A percentile compares a stretch with the other conserved stretches of the same genome.
These are phyloP conservation scores for Lathyrus sativus DNA, from an alignment of 306 rosid species.

Conservation along the genomic window DNA sequence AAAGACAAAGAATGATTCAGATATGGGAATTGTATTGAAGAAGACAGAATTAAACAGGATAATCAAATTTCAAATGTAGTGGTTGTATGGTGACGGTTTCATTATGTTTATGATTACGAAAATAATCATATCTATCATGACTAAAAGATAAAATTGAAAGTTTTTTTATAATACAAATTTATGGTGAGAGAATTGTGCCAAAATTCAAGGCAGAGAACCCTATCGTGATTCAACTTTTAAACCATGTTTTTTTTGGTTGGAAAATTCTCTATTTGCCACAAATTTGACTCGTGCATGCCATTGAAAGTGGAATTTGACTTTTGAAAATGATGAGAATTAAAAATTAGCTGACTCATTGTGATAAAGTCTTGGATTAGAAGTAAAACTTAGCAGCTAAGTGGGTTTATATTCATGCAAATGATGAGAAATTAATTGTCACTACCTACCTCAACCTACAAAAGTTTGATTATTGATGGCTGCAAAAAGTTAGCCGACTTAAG, in stretches of 20 bases:
- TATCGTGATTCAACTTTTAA: background rate
- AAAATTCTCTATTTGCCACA: slow-evolving; percentile 16
- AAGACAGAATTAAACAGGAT: slow-evolving; percentile 27
- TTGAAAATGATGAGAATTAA: background rate
- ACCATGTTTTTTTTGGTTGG: background rate
- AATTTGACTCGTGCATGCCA: background rate
- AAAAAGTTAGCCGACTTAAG: slow-evolving; percentile 14
- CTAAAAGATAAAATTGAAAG: background rate
- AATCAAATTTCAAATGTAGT: slow-evolving; percentile 40
- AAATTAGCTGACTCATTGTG: slow-evolving; percentile 17
- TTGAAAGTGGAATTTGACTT: background rate
- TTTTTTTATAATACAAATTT: too few species aligned
- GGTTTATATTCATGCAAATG: background rate
- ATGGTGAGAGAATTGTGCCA: too few species aligned
- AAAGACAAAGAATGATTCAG: slow-evolving; percentile 36
- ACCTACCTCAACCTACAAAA: slow-evolving; percentile 28
- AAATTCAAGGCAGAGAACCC: too few species aligned
- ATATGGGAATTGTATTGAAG: slow-evolving; percentile 39
- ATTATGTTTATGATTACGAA: slow-evolving; percentile 41
- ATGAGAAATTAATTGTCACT: slow-evolving; percentile 23
- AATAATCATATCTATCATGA: slow-evolving; percentile 46
- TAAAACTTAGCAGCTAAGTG: background rate
- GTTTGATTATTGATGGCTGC: slow-evolving; percentile 27
- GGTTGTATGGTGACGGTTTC: slow-evolving; percentile 49
- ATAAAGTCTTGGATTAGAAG: slow-evolving; percentile 28